These are phyloP conservation scores for Botrytis sinoallii DNA, from an alignment of 2,329 filamentous ascomycete species.

Conservation along the genomic window DNA sequence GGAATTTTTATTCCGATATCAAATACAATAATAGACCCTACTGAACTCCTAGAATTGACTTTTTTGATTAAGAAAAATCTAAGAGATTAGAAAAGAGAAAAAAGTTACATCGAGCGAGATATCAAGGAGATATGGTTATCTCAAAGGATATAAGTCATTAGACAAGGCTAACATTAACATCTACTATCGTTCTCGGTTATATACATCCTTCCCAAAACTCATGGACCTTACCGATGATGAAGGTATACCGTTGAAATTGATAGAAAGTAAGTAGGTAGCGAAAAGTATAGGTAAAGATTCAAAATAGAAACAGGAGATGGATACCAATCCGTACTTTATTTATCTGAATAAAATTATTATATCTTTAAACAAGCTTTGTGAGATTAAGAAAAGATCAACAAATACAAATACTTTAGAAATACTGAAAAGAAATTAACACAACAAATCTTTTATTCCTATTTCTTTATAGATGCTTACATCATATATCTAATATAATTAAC, in stretches of 20 bases:
- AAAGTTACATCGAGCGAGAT: slow-evolving; percentile 6
- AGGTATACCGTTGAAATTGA: neutral
- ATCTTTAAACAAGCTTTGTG: slow-evolving; percentile 6
- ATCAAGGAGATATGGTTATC: neutral
- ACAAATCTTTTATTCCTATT: slow-evolving; percentile 10
- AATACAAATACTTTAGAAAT: neutral
- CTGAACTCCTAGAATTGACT: neutral
- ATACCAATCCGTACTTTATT: neutral
- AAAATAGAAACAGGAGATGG: neutral
- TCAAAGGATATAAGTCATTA: neutral
- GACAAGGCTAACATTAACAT: slow-evolving; percentile 9
- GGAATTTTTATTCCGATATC: neutral
- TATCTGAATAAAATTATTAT: neutral
- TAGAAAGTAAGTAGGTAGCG: neutral
- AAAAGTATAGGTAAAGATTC: neutral
- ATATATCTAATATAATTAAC: slow-evolving; percentile 8
- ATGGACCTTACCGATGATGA: neutral
- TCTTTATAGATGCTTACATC: neutral
- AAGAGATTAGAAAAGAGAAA: neutral
- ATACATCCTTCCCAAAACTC: neutral
- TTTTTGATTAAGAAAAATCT: neutral
- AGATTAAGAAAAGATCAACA: slow-evolving; percentile 3
- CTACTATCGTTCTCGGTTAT: slow-evolving; percentile 7
- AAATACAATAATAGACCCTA: neutral
- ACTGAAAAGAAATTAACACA: neutral